Evolutionary conservation across 176 grass and related monocot genomes (phyloP).

Genomic region (Cenchrus purpureus): DNA sequence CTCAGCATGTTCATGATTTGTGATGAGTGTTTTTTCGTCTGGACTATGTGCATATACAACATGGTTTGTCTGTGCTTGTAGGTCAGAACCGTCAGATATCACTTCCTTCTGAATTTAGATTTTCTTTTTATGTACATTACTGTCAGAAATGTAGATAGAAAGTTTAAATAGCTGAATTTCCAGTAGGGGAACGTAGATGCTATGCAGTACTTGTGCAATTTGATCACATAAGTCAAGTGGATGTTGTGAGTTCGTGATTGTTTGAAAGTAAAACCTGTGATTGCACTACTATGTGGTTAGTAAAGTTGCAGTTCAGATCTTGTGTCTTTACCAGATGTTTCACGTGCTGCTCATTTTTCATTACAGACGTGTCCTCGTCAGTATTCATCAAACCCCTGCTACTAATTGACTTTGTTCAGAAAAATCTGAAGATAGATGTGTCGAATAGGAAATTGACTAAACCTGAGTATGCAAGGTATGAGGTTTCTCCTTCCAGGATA

Average conservation of each 20-base stretch:
- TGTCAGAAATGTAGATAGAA: neutral
- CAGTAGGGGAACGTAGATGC: neutral
- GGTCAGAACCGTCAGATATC: conserved; percentile 54
- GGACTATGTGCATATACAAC: conserved; percentile 9
- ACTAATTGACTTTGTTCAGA: conserved; percentile 46
- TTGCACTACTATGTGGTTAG: neutral
- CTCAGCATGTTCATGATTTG: neutral
- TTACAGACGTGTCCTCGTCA: conserved; percentile 59
- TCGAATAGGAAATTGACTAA: neutral
- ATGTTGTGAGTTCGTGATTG: neutral
- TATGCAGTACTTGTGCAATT: neutral
- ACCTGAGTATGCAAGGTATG: conserved; percentile 47
- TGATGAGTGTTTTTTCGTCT: neutral
- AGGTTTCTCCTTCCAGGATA: neutral
- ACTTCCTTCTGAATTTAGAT: neutral
- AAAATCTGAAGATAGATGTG: conserved; percentile 23
- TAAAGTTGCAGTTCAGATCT: neutral
- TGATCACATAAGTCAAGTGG: neutral
- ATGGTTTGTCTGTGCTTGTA: conserved; percentile 51
- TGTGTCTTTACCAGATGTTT: neutral
- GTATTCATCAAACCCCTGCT: conserved; percentile 50
- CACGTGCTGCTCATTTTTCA: neutral
- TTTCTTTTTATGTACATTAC: neutral
- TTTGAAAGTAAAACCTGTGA: neutral
- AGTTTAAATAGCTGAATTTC: neutral